Conservation (phyloP, 2,329 filamentous ascomycete species). For the Dothistroma septosporum region DNA sequence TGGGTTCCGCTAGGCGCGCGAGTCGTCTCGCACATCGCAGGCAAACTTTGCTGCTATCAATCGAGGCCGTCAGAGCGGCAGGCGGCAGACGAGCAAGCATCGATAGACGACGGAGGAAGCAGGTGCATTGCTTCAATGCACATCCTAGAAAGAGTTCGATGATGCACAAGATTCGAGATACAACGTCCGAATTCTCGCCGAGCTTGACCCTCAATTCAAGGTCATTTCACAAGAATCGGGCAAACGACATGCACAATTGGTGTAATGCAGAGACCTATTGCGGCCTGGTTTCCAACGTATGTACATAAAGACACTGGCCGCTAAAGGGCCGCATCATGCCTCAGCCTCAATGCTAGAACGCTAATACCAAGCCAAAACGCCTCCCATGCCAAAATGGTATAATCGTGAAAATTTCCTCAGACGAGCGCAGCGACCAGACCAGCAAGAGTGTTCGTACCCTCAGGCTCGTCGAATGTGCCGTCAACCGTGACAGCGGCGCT, state of each 20-base stretch:
- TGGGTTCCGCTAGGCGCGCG: conserved; percentile 16
- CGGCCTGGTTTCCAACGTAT: neutral
- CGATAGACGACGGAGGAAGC: neutral
- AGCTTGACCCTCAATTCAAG: neutral
- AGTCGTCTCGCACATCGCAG: conserved; percentile 28
- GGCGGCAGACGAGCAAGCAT: conserved; percentile 14
- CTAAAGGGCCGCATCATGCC: neutral
- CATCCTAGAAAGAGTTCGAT: neutral
- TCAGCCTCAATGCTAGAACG: conserved; percentile 13
- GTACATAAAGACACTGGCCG: neutral
- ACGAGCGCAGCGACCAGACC: conserved; percentile 24
- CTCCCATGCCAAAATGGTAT: conserved; percentile 4
- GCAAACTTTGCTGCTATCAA: conserved; percentile 26
- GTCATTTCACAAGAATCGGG: neutral
- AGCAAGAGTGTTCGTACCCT: neutral
- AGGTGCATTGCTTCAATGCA: neutral
- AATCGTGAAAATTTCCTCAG: conserved; percentile 4
- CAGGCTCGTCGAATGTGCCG: conserved; percentile 13
- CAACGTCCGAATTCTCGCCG: neutral
- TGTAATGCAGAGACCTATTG: neutral
- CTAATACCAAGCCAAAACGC: conserved; percentile 3
- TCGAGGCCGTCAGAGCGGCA: conserved; percentile 3
- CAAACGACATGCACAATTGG: neutral
- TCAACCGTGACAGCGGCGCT: conserved; percentile 24
- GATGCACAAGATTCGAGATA: neutral